Evolutionary conservation across 164 flowering plant genomes (phyloP).

Genomic region (Kingdonia uniflora): DNA sequence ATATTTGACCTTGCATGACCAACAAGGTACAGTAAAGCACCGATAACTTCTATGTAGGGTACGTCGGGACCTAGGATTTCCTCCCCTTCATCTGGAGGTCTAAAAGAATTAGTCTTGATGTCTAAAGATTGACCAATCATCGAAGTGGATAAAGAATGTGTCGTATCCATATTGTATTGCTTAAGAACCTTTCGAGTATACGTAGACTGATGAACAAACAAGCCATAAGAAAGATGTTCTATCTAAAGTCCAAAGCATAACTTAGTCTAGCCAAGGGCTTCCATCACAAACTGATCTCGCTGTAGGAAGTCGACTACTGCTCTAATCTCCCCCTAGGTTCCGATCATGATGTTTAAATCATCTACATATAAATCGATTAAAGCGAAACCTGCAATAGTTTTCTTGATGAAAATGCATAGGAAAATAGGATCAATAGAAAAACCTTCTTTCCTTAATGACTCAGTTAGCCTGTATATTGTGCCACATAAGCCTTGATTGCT

Average conservation of each 20-base stretch:
- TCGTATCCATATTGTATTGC: too few species aligned
- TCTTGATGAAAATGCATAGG: too few species aligned
- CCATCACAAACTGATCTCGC: neutral
- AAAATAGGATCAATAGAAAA: neutral
- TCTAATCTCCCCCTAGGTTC: neutral
- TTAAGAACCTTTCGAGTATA: conserved; percentile 1
- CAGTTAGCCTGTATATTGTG: too few species aligned
- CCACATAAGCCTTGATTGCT: neutral
- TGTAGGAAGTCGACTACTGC: neutral
- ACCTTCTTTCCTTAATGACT: too few species aligned
- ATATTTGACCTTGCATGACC: too few species aligned
- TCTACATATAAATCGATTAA: conserved; percentile 1
- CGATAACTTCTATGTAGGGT: neutral
- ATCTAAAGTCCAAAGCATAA: too few species aligned
- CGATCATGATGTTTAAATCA: neutral
- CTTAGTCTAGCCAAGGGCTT: neutral
- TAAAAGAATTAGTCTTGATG: neutral
- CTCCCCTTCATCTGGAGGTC: neutral
- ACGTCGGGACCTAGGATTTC: neutral
- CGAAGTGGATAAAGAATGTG: too few species aligned
- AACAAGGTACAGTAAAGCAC: neutral
- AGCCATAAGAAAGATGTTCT: neutral
- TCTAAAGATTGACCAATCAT: too few species aligned
- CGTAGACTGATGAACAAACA: neutral
- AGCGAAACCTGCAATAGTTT: neutral